Percentiles rank a stretch among this genome's conserved stretches.
Conservation (phyloP, 2,329 filamentous ascomycete genomes). For the Tolypocladium capitatum region DNA sequence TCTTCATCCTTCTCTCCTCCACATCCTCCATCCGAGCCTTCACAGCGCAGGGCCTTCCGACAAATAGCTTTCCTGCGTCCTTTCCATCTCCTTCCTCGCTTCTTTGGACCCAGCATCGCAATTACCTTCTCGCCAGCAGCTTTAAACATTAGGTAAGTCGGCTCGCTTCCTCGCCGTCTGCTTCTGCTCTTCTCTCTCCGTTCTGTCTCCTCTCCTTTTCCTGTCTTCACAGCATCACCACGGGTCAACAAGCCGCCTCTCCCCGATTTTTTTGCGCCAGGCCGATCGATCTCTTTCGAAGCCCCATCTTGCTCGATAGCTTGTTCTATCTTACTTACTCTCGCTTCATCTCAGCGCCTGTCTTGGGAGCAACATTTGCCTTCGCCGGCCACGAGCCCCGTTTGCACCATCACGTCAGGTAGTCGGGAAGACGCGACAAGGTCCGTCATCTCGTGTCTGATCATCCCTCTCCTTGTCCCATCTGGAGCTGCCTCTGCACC, state of each 20-base stretch:
- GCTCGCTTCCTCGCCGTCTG: slow-evolving; percentile 5
- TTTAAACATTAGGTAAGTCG: slow-evolving; percentile 8
- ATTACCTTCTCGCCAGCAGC: slow-evolving; percentile 6
- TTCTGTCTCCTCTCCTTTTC: slow-evolving; percentile 3
- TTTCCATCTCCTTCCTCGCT: slow-evolving; percentile 6
- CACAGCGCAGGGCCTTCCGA: slow-evolving; percentile 1
- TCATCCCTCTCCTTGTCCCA: neutral
- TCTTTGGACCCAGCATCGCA: slow-evolving; percentile 9
- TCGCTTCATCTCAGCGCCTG: slow-evolving; percentile 36
- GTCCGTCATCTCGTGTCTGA: slow-evolving; percentile 9
- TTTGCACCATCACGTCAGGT: slow-evolving; percentile 15
- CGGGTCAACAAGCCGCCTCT: slow-evolving; percentile 25
- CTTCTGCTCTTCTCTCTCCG: neutral
- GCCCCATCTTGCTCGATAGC: slow-evolving; percentile 45
- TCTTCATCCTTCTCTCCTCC: neutral
- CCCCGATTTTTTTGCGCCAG: slow-evolving; percentile 17
- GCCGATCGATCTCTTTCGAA: slow-evolving; percentile 18
- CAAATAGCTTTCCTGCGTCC: slow-evolving; percentile 1
- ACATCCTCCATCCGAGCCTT: neutral
- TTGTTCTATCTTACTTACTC: slow-evolving; percentile 45
- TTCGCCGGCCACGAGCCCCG: slow-evolving; percentile 18
- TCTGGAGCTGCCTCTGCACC: neutral
- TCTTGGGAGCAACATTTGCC: slow-evolving; percentile 37
- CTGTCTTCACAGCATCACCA: slow-evolving; percentile 33
- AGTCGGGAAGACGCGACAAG: slow-evolving; percentile 14